Evolutionary conservation across 306 rosid species (phyloP).

Genomic region (Gleditsia sinensis): DNA sequence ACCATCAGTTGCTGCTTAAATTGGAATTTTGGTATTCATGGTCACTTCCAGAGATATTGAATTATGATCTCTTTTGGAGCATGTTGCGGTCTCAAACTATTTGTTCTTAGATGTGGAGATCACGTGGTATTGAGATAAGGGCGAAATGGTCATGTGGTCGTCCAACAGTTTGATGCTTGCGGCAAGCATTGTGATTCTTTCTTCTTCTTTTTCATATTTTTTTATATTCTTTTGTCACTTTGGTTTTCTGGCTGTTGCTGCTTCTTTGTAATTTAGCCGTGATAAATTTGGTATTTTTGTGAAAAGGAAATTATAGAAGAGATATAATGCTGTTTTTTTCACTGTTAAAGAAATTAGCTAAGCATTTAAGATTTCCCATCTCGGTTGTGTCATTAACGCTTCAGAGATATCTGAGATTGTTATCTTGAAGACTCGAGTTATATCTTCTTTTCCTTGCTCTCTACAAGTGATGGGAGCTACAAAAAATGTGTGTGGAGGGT

Average conservation of each 20-base stretch:
- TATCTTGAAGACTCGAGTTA: conserved; percentile 18
- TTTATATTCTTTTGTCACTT: conserved; percentile 44
- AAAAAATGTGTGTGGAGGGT: background rate
- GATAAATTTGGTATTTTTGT: conserved; percentile 23
- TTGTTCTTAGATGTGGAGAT: no score
- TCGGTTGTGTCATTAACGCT: conserved; percentile 19
- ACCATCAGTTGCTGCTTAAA: conserved; percentile 66
- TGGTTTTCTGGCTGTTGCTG: conserved; percentile 35
- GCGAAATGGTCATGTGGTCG: conserved; percentile 15
- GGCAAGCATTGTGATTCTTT: conserved; percentile 43
- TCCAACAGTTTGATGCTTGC: conserved; percentile 23
- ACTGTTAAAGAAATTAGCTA: background rate
- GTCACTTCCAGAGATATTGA: conserved; percentile 13
- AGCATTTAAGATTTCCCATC: conserved; percentile 10
- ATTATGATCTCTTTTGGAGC: conserved; percentile 20
- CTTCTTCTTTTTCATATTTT: conserved; percentile 40
- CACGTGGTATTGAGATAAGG: no score
- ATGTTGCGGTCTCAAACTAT: no score
- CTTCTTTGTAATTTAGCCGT: conserved; percentile 30
- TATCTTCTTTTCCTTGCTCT: no score
- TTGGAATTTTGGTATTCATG: conserved; percentile 20
- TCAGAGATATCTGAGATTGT: conserved; percentile 13
- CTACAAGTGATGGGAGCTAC: no score
- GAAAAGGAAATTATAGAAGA: conserved; percentile 36
- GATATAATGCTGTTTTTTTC: conserved; percentile 14